Base-by-base conservation (phyloP, 1,284 basidiomycete species). In the Clitocybe nebularis region DNA sequence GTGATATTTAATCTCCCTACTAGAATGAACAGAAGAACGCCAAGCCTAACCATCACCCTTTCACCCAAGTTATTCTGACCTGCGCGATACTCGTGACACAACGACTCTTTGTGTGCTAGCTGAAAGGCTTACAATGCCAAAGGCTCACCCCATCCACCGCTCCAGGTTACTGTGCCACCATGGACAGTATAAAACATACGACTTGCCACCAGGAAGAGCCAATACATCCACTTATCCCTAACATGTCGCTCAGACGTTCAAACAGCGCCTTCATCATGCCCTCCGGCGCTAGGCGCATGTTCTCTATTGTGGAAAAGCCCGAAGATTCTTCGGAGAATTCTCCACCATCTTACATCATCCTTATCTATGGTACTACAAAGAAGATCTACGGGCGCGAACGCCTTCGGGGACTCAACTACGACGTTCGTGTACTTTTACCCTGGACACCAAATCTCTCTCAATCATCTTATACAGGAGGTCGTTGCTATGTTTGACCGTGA, bases 351-450 rank as follows among this genome's bases (percentile, higher is more conserved):
- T 37, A 43, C 13, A 37, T 47, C 14, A 43, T 39, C 16, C 33
- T 43, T 17, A 36, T 38, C 3, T 40, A 47, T 14, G 41, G 45
- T 9, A 23, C 1, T 10, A 16, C 26, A 22, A 43, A 25, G 13
- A 35, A 14, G 23, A 37, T 39, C 11, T 47, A 43, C 22, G 45
- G 45, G 7, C 36, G 45, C 10, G 32, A 43, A 26, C 41, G 45
- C 21, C 30, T 47, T 4, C 23, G 24, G 28, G n/a, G 26, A 4
- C 37, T 36, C 23, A 20, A 39, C 14, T 46, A 39, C 16, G 37
- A 46, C 3, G 45, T 46, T 30, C 13, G 28, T 10, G 1, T 3
- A 19, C 2, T 20, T 28, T 19, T 19, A 2, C n/a, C 4, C 13
- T 10, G 14, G 3, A 25, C 24, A 14, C 29, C 17, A 14, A 35